Percentiles rank a stretch among this genome's conserved stretches.
Conservation (phyloP, 2,329 filamentous ascomycete genomes). For the Cordyceps cateniannulata region DNA sequence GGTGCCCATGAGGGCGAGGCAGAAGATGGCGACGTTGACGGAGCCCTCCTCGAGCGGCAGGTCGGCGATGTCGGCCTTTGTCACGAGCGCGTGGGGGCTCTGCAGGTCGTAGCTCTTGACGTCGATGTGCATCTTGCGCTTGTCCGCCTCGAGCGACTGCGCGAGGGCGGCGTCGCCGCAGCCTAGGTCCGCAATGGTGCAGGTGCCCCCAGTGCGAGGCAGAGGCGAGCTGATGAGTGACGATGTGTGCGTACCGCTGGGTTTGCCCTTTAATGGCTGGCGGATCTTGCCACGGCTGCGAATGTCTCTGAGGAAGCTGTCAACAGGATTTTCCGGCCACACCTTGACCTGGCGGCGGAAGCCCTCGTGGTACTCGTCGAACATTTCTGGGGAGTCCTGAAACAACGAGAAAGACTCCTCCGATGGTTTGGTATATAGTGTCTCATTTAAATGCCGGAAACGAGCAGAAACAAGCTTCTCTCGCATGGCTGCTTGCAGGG, state of each 20-base stretch:
- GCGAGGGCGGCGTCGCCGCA: constrained; percentile 88
- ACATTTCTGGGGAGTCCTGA: constrained; percentile 80
- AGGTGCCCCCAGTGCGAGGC: constrained; percentile 64
- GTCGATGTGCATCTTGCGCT: constrained; percentile 62
- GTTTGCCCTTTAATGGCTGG: constrained; percentile 23
- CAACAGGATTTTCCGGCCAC: constrained; percentile 95
- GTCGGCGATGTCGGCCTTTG: constrained; percentile 79
- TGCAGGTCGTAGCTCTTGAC: constrained; percentile 85
- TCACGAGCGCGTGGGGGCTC: constrained; percentile 68
- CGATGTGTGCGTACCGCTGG: constrained; percentile 22
- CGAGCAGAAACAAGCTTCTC: constrained; percentile 91
- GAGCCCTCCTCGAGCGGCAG: constrained; percentile 69
- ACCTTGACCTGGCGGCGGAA: constrained; percentile 93
- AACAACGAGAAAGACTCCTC: constrained; percentile 78
- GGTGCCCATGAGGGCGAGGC: constrained; percentile 94
- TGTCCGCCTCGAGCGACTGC: constrained; percentile 55
- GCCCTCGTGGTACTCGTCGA: constrained; percentile 90
- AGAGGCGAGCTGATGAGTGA: constrained; percentile 41
- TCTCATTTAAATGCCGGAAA: constrained; percentile 96
- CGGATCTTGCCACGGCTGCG: constrained; percentile 56
- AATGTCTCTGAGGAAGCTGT: constrained; percentile 72
- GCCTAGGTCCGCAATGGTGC: constrained; percentile 82
- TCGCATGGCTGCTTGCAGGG: constrained; percentile 88
- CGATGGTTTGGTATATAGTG: constrained; percentile 88
- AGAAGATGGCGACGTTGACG: constrained; percentile 88